A percentile compares a stretch with the other conserved stretches of the same genome.
phyloP scores from a whole-genome alignment of 805 yeast genomes.

The Helenozyma baotianmanensis region DNA sequence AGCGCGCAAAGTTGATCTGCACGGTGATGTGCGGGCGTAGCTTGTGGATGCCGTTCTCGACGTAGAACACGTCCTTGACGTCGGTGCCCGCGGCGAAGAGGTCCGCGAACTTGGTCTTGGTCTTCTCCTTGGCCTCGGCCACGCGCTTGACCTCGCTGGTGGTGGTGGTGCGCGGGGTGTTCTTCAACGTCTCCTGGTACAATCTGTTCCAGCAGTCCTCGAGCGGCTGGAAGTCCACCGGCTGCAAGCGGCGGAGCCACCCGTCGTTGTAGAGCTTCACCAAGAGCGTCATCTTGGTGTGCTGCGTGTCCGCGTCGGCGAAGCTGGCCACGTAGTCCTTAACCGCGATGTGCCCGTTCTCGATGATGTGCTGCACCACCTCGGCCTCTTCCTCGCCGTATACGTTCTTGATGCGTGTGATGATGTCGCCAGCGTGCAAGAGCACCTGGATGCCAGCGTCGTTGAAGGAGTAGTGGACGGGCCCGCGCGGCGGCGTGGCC shows the following conservation, averaged over 20 bases:
- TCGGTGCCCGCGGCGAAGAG: conserved; percentile 28
- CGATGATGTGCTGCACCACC: conserved; percentile 64
- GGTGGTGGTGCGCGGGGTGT: conserved; percentile 33
- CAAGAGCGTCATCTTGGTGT: conserved; percentile 22
- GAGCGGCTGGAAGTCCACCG: conserved; percentile 28
- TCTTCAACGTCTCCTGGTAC: conserved; percentile 31
- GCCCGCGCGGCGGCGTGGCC: conserved; percentile 24
- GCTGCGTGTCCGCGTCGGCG: conserved; percentile 16
- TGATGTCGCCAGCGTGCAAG: conserved; percentile 74
- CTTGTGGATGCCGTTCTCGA: conserved; percentile 34
- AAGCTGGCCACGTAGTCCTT: conserved; percentile 38
- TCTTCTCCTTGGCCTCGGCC: conserved; percentile 57
- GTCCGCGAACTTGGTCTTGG: conserved; percentile 35
- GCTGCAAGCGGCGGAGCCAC: conserved; percentile 32
- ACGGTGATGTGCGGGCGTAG: conserved; percentile 50
- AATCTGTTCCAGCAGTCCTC: conserved; percentile 37
- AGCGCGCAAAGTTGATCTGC: conserved; percentile 61
- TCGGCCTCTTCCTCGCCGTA: conserved; percentile 49
- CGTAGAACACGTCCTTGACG: conserved; percentile 21
- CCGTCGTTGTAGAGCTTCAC: conserved; percentile 28
- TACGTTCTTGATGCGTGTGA: conserved; percentile 45
- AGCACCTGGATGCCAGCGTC: conserved; percentile 61
- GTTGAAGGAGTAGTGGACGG: conserved; percentile 52
- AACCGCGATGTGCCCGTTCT: conserved; percentile 61
- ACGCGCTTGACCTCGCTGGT: conserved; percentile 38